phyloP scores from a whole-genome alignment of 2,329 filamentous ascomycete genomes.

The Pestalotiopsis sp. region DNA sequence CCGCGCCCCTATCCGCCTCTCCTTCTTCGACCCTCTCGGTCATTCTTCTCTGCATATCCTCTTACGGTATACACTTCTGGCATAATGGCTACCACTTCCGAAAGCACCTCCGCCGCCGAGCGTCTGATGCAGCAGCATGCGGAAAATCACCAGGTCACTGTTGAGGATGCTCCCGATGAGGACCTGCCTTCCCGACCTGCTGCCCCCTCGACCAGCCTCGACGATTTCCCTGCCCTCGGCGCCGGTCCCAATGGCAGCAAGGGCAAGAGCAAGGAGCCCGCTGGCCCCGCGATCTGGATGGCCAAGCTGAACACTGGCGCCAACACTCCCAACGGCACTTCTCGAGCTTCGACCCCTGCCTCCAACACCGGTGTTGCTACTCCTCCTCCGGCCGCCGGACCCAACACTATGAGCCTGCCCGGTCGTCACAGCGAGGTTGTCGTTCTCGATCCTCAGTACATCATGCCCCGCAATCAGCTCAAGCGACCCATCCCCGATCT shows the following conservation, averaged over 20 bases:
- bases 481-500: constrained; percentile 85
- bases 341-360: constrained; percentile 63
- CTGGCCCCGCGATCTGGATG: constrained; percentile 75
- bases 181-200: constrained; percentile 64
- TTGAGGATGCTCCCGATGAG: constrained; percentile 83
- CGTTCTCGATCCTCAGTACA: constrained; percentile 71
- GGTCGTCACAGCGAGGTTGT: constrained; percentile 81
- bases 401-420: constrained; percentile 72
- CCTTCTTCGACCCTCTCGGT: constrained; percentile 7
- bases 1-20: not conserved
- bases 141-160: constrained; percentile 61
- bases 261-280: constrained; percentile 61
- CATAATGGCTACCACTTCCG: constrained; percentile 45
- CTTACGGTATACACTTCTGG: constrained; percentile 10
- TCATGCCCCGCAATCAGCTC: constrained; percentile 75
- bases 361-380: constrained; percentile 48
- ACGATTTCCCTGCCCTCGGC: constrained; percentile 92
- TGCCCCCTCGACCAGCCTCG: constrained; percentile 73
- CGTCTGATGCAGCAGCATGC: constrained; percentile 66
- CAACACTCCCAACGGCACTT: constrained; percentile 53
- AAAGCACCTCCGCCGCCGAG: constrained; percentile 53
- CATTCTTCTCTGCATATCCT: constrained; percentile 14
- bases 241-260: constrained; percentile 30
- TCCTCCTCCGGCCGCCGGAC: constrained; percentile 41
- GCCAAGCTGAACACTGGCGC: constrained; percentile 56